These are phyloP conservation scores for Boletus patriciae DNA, from an alignment of 768 basidiomycete genomes.

Conservation along the genomic window DNA sequence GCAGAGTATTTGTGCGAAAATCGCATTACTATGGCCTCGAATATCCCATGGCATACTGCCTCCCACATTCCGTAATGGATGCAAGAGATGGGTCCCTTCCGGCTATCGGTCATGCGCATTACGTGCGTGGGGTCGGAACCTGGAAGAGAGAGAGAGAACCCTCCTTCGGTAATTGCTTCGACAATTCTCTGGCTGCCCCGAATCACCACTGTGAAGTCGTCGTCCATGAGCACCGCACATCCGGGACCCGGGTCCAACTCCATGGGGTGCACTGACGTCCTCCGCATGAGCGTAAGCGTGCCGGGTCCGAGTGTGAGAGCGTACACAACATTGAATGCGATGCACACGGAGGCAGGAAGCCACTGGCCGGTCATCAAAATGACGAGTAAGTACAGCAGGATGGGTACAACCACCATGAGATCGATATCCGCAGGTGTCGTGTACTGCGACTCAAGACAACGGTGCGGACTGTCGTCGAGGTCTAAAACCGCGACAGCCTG, in stretches of 20 bases:
- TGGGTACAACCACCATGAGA: slow-evolving; percentile 13
- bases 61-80: slow-evolving; percentile 10
- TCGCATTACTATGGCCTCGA: slow-evolving; percentile 17
- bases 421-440: slow-evolving; percentile 11
- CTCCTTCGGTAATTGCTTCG: slow-evolving; percentile 20
- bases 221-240: slow-evolving; percentile 22
- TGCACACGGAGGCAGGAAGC: slow-evolving; percentile 6
- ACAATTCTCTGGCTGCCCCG: slow-evolving; percentile 16
- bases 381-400: slow-evolving; percentile 11
- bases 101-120: background rate
- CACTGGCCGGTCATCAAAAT: slow-evolving; percentile 7
- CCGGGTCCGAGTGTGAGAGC: slow-evolving; percentile 19
- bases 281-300: slow-evolving; percentile 16
- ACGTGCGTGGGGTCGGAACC: background rate
- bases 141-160: slow-evolving; percentile 21
- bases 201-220: slow-evolving; percentile 14
- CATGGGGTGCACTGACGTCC: slow-evolving; percentile 4
- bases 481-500: slow-evolving; percentile 15
- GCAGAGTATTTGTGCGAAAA: slow-evolving; percentile 7
- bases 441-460: slow-evolving; percentile 7
- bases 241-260: slow-evolving; percentile 12
- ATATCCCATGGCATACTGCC: slow-evolving; percentile 15
- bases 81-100: slow-evolving; percentile 8
- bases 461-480: background rate
- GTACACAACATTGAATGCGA: slow-evolving; percentile 7